These are phyloP conservation scores for Silybum marianum DNA, from an alignment of 129 eudicot species.

Conservation along the genomic window DNA sequence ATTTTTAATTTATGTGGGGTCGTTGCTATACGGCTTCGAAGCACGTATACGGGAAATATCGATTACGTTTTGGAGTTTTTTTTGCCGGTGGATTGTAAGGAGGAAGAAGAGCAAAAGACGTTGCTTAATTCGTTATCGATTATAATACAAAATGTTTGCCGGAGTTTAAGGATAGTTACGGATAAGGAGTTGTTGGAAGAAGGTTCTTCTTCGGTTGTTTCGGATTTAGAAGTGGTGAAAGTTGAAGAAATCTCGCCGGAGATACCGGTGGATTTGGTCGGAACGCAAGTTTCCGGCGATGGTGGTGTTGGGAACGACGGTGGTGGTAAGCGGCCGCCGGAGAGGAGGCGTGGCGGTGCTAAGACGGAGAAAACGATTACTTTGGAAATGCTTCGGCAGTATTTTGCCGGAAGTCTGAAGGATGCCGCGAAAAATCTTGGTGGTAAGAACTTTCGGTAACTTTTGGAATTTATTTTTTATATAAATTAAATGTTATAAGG, in stretches of 20 bases:
- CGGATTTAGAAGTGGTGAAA: constrained; percentile 25
- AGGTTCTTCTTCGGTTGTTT: constrained; percentile 10
- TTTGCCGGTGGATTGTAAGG: constrained; percentile 60
- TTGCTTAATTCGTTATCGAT: constrained; percentile 70
- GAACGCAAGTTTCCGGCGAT: constrained; percentile 40
- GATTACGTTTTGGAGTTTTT: constrained; percentile 94
- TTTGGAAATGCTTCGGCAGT: constrained; percentile 75
- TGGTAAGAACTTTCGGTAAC: constrained; percentile 59
- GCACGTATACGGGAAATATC: constrained; percentile 53
- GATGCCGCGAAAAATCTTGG: constrained; percentile 95
- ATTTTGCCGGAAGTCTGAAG: constrained; percentile 96
- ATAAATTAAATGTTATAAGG: too few relatives aligned
- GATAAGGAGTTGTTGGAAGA: constrained; percentile 77
- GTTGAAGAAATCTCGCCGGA: constrained; percentile 36
- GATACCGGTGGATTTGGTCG: constrained; percentile 17
- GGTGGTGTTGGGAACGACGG: constrained; percentile 39
- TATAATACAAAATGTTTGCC: constrained; percentile 64
- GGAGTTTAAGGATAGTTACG: constrained; percentile 63
- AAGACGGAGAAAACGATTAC: constrained; percentile 79
- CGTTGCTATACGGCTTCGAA: constrained; percentile 89
- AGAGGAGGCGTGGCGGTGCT: constrained; percentile 54
- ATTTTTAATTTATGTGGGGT: constrained; percentile 71
- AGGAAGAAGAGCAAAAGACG: constrained; percentile 55
- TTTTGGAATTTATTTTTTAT: too few relatives aligned
- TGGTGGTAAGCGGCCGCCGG: constrained; percentile 39